Conservation (phyloP, 805 yeast genomes). For the Myxozyma mucilagina region DNA sequence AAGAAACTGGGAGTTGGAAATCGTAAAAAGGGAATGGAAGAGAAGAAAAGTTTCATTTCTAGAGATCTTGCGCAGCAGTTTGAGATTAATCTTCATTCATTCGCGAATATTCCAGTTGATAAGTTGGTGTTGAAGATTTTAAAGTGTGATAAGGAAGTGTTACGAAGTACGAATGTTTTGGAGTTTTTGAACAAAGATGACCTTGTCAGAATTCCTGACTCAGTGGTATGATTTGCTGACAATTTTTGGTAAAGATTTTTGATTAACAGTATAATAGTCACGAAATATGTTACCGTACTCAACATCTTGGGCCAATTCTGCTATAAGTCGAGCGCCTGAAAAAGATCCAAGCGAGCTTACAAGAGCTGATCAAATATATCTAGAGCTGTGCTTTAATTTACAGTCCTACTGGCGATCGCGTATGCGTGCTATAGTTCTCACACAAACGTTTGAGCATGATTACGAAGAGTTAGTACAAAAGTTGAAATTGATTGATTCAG, state of each 20-base stretch:
- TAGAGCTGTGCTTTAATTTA: conserved; percentile 80
- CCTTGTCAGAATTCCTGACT: conserved; percentile 71
- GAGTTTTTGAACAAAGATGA: conserved; percentile 82
- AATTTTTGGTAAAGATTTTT: neutral
- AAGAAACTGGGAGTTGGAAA: conserved; percentile 48
- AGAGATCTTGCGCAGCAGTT: conserved; percentile 91
- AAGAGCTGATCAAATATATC: conserved; percentile 79
- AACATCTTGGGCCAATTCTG: conserved; percentile 60
- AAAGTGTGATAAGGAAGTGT: conserved; percentile 69
- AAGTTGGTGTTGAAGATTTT: conserved; percentile 70
- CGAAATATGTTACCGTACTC: conserved; percentile 80
- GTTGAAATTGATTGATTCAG: conserved; percentile 68
- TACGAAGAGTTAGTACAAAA: conserved; percentile 69
- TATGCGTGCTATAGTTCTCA: conserved; percentile 74
- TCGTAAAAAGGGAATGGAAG: conserved; percentile 49
- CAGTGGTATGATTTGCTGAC: conserved; percentile 40
- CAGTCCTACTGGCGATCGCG: conserved; percentile 91
- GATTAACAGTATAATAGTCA: conserved; percentile 38
- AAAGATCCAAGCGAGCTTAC: conserved; percentile 77
- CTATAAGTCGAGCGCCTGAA: conserved; percentile 49
- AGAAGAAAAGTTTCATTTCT: conserved; percentile 68
- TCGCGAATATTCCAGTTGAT: conserved; percentile 59
- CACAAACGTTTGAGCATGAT: conserved; percentile 73
- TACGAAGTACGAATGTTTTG: conserved; percentile 69
- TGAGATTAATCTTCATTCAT: conserved; percentile 87